phyloP scores from a whole-genome alignment of 2,329 filamentous ascomycete species.

The Trichoderma hamatum region DNA sequence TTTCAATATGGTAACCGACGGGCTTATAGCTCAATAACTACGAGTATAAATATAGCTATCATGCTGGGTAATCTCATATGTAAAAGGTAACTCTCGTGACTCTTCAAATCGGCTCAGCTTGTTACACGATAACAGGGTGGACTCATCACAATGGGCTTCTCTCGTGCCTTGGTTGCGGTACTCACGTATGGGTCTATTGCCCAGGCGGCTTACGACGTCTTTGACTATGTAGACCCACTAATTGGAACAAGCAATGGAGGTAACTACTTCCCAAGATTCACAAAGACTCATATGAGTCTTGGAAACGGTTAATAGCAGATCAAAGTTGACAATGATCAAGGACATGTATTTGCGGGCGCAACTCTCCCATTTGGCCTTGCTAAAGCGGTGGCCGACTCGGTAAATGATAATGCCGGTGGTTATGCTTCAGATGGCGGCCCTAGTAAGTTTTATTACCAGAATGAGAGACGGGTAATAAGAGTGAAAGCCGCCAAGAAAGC shows the following conservation, averaged over 20 bases:
- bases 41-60: constrained; percentile 1
- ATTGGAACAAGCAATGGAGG: constrained; percentile 37
- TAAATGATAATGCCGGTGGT: constrained; percentile 35
- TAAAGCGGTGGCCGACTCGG: constrained; percentile 36
- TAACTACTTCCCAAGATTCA: not conserved
- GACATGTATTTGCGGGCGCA: constrained; percentile 38
- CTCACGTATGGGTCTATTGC: constrained; percentile 13
- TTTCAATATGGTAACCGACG: constrained; percentile 8
- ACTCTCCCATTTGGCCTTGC: constrained; percentile 38
- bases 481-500: not conserved
- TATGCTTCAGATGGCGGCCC: constrained; percentile 35
- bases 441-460: constrained; percentile 26
- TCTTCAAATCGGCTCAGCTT: not conserved
- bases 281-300: not conserved
- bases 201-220: constrained; percentile 28
- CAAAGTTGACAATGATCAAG: constrained; percentile 19
- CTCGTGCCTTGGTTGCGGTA: not conserved
- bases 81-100: not conserved
- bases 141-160: constrained; percentile 9
- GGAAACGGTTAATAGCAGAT: not conserved
- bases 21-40: not conserved
- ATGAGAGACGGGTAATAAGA: not conserved
- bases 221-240: constrained; percentile 35
- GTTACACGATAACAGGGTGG: not conserved
- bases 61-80: not conserved